Conservation (phyloP, 2,329 filamentous ascomycete genomes). For the Nannizzia gypsea region DNA sequence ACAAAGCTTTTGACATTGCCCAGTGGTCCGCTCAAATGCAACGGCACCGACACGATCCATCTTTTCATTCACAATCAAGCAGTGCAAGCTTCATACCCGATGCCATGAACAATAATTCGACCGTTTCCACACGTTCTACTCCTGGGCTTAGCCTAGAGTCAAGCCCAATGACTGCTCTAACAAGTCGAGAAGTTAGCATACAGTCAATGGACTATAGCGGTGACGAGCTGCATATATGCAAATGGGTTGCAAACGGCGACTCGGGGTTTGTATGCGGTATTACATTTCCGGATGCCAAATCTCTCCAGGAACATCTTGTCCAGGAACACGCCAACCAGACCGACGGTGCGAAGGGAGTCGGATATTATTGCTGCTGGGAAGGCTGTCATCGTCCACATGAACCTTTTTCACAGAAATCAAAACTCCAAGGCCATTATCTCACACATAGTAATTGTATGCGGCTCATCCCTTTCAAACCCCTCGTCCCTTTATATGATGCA, state of each 20-base stretch:
- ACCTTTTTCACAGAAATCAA: slow-evolving; percentile 36
- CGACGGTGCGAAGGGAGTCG: slow-evolving; percentile 29
- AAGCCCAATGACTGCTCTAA: slow-evolving; percentile 26
- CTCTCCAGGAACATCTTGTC: slow-evolving; percentile 32
- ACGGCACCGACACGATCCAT: not conserved
- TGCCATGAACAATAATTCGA: not conserved
- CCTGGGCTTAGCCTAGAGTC: slow-evolving; percentile 11
- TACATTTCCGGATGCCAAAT: slow-evolving; percentile 25
- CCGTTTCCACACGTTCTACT: slow-evolving; percentile 8
- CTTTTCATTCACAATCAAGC: slow-evolving; percentile 1
- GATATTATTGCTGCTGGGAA: slow-evolving; percentile 35
- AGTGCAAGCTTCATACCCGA: not conserved
- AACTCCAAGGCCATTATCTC: slow-evolving; percentile 34
- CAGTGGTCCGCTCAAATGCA: not conserved
- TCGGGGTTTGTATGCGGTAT: slow-evolving; percentile 24
- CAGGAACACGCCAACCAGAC: slow-evolving; percentile 28
- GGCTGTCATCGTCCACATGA: slow-evolving; percentile 33
- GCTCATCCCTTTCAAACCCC: not conserved
- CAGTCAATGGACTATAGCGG: slow-evolving; percentile 19
- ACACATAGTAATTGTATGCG: slow-evolving; percentile 35
- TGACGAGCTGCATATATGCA: slow-evolving; percentile 32
- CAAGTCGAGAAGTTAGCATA: slow-evolving; percentile 24
- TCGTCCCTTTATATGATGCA: not conserved
- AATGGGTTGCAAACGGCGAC: slow-evolving; percentile 21
- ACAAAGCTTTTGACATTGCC: not conserved